Evolutionary conservation across 352 stramenopile genomes (phyloP).

Genomic region (Pythium dissimile): DNA sequence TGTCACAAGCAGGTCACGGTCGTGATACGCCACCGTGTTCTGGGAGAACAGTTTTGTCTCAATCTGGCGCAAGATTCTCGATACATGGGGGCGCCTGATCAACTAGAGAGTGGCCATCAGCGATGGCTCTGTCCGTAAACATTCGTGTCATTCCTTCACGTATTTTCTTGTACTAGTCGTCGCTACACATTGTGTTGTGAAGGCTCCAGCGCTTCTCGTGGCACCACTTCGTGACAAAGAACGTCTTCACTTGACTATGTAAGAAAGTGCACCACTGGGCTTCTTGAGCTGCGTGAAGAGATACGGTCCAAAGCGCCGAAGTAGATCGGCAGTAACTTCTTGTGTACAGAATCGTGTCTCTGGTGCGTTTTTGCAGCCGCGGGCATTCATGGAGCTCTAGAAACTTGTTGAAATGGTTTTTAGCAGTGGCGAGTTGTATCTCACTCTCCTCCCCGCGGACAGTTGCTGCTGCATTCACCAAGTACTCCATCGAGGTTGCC

Average conservation of each 20-base stretch:
- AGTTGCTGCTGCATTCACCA: too few relatives aligned
- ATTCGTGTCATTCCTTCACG: not conserved
- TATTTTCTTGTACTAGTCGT: conserved; percentile 2
- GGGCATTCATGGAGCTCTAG: not conserved
- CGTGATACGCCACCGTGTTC: conserved; percentile 1
- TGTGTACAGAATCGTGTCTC: not conserved
- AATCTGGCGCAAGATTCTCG: not conserved
- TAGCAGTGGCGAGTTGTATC: not conserved
- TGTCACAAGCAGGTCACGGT: not conserved
- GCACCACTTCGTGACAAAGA: not conserved
- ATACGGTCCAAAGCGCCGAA: not conserved
- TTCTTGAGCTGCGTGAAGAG: conserved; percentile 1
- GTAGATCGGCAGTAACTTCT: not conserved
- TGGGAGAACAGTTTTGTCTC: not conserved
- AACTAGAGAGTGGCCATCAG: not conserved
- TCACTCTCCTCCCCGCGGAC: not conserved
- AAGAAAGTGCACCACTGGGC: not conserved
- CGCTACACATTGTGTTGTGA: not conserved
- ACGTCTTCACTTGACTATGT: conserved; percentile 1
- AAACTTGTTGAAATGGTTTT: conserved; percentile 4
- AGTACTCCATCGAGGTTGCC: too few relatives aligned
- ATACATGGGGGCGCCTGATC: conserved; percentile 5
- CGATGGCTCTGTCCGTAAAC: not conserved
- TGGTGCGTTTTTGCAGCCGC: not conserved
- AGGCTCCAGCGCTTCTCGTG: not conserved